Evolutionary conservation across 2,329 filamentous ascomycete species (phyloP), one percentile per base, ranked within the genome.

Genomic region (Fusarium robinianum): DNA sequence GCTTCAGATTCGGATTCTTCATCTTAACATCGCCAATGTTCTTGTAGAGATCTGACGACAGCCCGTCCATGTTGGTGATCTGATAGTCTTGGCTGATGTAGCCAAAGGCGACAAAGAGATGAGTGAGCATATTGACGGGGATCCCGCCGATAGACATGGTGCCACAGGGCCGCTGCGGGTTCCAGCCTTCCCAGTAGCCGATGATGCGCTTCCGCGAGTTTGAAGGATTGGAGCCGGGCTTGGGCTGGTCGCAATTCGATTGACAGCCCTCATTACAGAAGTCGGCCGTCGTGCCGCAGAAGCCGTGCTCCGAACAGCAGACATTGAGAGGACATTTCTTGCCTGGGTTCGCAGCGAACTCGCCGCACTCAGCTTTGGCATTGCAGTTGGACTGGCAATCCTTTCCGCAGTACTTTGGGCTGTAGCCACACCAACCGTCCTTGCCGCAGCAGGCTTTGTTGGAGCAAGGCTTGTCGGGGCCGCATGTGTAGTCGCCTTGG

Each of bases 181-280:
- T 41, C 63, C 63, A 70, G 1, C 46, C 46, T 32, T 69, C 66
- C 23, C 63, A 68, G 41, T 70, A 69, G 0, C 63, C 67, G 11
- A 68, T 64, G 17, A 65, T 41, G 3, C 49, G 36, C 3, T 57
- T 57, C 1, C 40, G 48, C 2, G 57, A 36, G 14, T 63, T 22
- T 2, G 49, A 44, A 4, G 18, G 36, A 6, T 30, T 18, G 8
- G 22, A 19, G 3, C 44, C 43, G 2, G 16, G 17, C 12, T 37
- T 30, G 8, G 40, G 51, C 14, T 41, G 16, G 12, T 32, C 17
- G 34, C 49, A 53, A 19, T 55, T 58, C 7, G 55, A 55, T 31
- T 58, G 51, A 21, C 53, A 59, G 3, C 30, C 17, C 6, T 23
- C 15, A 1, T 29, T 19, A 9, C 46, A 53, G n/a, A 44, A 53